These are phyloP conservation scores for Psophocarpus tetragonolobus DNA, from an alignment of 306 rosid species.

Conservation along the genomic window DNA sequence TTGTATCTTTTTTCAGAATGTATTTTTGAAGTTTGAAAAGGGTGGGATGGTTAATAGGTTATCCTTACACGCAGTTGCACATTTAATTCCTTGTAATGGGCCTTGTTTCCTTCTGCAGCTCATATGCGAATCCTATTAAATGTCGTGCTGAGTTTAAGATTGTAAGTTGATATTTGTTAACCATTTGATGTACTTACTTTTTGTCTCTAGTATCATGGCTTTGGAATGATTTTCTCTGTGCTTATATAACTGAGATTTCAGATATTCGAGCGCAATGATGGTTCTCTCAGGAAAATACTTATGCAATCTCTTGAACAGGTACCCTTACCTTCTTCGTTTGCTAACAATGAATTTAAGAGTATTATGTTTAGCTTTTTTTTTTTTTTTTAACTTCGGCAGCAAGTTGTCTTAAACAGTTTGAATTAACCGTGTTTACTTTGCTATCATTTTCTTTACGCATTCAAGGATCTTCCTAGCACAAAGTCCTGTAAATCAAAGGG, in stretches of 20 bases:
- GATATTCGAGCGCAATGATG: constrained; percentile 49
- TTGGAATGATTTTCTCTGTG: constrained; percentile 14
- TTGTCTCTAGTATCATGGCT: constrained; percentile 6
- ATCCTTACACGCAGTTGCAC: neutral
- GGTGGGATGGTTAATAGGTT: no score
- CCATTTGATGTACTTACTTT: constrained; percentile 2
- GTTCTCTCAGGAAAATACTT: constrained; percentile 40
- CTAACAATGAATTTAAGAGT: neutral
- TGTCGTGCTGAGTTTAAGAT: constrained; percentile 53
- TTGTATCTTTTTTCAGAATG: neutral
- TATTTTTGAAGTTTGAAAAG: neutral
- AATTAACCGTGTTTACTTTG: constrained; percentile 19
- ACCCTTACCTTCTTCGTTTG: constrained; percentile 7
- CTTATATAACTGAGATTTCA: constrained; percentile 36
- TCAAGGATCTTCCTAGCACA: constrained; percentile 48
- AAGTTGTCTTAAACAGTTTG: constrained; percentile 25
- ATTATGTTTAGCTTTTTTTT: constrained; percentile 3
- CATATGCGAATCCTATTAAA: constrained; percentile 61
- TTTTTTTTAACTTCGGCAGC: constrained; percentile 6
- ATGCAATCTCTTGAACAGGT: constrained; percentile 57
- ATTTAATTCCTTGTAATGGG: constrained; percentile 3
- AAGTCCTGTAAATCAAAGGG: constrained; percentile 38
- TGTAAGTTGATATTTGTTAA: constrained; percentile 43
- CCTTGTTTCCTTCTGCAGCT: constrained; percentile 45
- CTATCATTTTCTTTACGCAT: constrained; percentile 2